Percentiles rank a stretch among this genome's conserved stretches.
phyloP scores from a whole-genome alignment of 768 basidiomycete species.

The Suillus bovinus region DNA sequence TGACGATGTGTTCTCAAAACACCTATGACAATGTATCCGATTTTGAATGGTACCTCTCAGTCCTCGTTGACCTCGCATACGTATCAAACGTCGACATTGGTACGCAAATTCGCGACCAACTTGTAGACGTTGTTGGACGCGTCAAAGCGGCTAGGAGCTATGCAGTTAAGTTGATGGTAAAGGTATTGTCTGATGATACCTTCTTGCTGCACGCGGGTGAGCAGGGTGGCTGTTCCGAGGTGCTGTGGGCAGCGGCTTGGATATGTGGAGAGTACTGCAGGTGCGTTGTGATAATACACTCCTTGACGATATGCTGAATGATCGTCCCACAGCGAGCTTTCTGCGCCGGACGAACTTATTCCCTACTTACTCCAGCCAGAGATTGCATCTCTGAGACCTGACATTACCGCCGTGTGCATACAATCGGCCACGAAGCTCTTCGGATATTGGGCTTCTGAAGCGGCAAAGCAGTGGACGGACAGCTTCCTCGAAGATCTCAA shows the following conservation, averaged over 20 bases:
- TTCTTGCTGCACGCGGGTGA: conserved; percentile 68
- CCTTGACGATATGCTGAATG: conserved; percentile 7
- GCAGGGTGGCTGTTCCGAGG: conserved; percentile 75
- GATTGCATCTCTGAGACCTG: conserved; percentile 55
- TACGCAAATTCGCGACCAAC: conserved; percentile 72
- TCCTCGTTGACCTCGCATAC: conserved; percentile 89
- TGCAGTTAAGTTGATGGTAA: conserved; percentile 83
- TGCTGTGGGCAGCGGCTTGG: conserved; percentile 95
- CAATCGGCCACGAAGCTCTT: conserved; percentile 87
- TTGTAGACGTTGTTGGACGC: conserved; percentile 85
- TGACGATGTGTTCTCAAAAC: conserved; percentile 82
- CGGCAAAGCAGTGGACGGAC: conserved; percentile 77
- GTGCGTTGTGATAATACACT: conserved; percentile 44
- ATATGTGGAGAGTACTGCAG: conserved; percentile 93
- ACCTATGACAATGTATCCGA: conserved; percentile 88
- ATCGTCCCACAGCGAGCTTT: conserved; percentile 57
- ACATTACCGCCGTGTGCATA: conserved; percentile 76
- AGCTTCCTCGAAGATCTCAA: conserved; percentile 68
- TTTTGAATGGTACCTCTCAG: conserved; percentile 98
- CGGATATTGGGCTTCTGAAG: conserved; percentile 77
- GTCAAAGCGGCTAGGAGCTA: conserved; percentile 75
- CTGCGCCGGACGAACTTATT: conserved; percentile 73
- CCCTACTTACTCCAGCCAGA: conserved; percentile 66
- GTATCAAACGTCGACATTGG: conserved; percentile 83
- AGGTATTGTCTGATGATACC: conserved; percentile 75